phyloP scores from a whole-genome alignment of 2,329 filamentous ascomycete genomes.

The Sphaceloma murrayae region DNA sequence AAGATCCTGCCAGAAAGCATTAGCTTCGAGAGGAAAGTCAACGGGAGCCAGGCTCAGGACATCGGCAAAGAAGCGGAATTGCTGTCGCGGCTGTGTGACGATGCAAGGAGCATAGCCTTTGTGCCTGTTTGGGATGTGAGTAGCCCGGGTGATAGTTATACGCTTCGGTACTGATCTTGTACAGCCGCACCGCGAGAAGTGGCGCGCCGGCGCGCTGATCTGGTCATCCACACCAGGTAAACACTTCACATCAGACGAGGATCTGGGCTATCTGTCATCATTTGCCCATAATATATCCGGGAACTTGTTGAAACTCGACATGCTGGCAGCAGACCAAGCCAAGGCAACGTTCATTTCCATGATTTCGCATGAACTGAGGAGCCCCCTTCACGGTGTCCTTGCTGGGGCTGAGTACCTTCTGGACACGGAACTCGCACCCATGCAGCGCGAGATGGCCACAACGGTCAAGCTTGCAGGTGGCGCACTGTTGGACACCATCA shows the following conservation, averaged over 20 bases:
- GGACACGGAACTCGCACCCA: constrained; percentile 33
- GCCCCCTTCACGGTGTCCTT: constrained; percentile 39
- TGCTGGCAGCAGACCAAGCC: constrained; percentile 34
- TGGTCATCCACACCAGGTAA: constrained; percentile 35
- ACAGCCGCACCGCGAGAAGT: constrained; percentile 12
- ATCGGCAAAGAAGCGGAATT: neutral
- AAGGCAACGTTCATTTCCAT: constrained; percentile 45
- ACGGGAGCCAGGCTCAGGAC: neutral
- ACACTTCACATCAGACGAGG: constrained; percentile 29
- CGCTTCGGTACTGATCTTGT: neutral
- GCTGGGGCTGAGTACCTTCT: constrained; percentile 43
- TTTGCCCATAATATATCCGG: constrained; percentile 34
- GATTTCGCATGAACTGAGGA: constrained; percentile 43
- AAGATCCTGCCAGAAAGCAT: neutral
- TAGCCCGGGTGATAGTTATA: neutral
- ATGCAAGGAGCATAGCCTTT: constrained; percentile 40
- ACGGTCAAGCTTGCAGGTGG: constrained; percentile 42
- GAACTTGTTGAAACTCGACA: constrained; percentile 31
- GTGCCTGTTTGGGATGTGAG: constrained; percentile 41
- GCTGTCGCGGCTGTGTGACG: constrained; percentile 29
- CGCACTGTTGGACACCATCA: constrained; percentile 42
- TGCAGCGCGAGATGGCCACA: constrained; percentile 36
- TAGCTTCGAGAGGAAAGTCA: neutral
- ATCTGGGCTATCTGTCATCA: constrained; percentile 30
- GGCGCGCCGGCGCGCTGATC: constrained; percentile 24